Evolutionary conservation across 306 rosid species (phyloP).

Genomic region (Senna siamea): DNA sequence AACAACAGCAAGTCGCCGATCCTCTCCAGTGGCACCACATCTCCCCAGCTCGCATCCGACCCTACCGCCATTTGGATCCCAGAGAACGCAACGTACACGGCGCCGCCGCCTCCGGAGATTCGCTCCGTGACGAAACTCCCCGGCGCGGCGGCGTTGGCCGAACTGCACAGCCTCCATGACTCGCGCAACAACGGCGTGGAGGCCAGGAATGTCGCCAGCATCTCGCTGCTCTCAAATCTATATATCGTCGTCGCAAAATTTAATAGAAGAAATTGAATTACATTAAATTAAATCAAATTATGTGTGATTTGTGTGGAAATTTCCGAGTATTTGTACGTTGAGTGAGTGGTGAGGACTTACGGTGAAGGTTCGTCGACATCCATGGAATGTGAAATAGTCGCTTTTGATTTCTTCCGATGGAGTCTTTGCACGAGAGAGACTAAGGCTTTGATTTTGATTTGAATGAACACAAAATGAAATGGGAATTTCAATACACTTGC

Average conservation of each 20-base stretch:
- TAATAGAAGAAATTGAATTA: too few relatives aligned
- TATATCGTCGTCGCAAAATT: too few relatives aligned
- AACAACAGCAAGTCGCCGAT: constrained; percentile 40
- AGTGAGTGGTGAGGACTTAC: constrained; percentile 52
- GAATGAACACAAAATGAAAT: constrained; percentile 1
- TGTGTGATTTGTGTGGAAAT: background rate
- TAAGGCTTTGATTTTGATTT: background rate
- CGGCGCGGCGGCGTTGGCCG: constrained; percentile 43
- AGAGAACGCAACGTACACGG: constrained; percentile 60
- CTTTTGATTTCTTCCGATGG: background rate
- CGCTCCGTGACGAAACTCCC: constrained; percentile 45
- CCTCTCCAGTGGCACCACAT: constrained; percentile 47
- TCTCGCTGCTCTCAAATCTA: constrained; percentile 76
- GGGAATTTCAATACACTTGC: background rate
- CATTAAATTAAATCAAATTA: too few relatives aligned
- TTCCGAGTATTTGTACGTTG: too few relatives aligned
- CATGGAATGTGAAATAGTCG: constrained; percentile 55
- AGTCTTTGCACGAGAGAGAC: background rate
- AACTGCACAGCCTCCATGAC: constrained; percentile 72
- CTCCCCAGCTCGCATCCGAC: constrained; percentile 31
- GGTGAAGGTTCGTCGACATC: constrained; percentile 67
- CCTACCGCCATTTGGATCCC: constrained; percentile 41
- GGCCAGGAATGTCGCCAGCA: constrained; percentile 58
- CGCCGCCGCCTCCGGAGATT: constrained; percentile 51
- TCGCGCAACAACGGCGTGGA: constrained; percentile 68